Percentiles rank a stretch among this genome's conserved stretches.
Conservation (phyloP, 495 filamentous ascomycete genomes). For the Hyaloscypha bicolor region DNA sequence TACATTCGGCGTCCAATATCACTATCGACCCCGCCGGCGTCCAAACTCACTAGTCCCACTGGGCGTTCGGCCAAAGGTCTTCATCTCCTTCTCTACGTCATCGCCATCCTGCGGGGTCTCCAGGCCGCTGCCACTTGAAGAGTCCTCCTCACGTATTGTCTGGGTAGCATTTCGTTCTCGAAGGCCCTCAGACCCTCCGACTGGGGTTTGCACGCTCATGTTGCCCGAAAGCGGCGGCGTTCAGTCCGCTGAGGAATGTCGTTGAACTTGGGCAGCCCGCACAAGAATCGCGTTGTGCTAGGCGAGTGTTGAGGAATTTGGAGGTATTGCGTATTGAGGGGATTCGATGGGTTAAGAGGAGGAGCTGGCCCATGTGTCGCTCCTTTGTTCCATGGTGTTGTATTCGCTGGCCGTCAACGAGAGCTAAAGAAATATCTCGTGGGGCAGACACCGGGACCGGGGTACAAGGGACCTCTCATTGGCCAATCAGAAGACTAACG, state of each 20-base stretch:
- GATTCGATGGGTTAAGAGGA: not conserved
- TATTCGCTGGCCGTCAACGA: not conserved
- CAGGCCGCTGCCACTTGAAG: slow-evolving; percentile 37
- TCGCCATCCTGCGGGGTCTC: slow-evolving; percentile 22
- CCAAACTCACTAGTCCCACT: slow-evolving; percentile 77
- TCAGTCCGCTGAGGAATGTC: slow-evolving; percentile 22
- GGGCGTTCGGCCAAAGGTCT: slow-evolving; percentile 89
- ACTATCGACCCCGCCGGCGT: not conserved
- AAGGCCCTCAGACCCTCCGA: slow-evolving; percentile 35
- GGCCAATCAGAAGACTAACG: not conserved
- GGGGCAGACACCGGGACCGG: not conserved
- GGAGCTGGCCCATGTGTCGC: not conserved
- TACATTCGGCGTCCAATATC: not conserved
- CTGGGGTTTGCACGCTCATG: slow-evolving; percentile 16
- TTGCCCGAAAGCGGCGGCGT: slow-evolving; percentile 16
- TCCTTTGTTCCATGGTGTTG: not conserved
- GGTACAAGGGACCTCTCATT: not conserved
- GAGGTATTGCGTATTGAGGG: not conserved
- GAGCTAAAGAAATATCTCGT: not conserved
- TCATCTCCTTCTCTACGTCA: slow-evolving; percentile 54
- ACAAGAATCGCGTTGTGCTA: not conserved
- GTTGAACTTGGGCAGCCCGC: not conserved
- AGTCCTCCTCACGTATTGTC: slow-evolving; percentile 41
- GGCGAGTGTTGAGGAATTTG: not conserved
- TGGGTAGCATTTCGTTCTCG: slow-evolving; percentile 47